phyloP scores from a whole-genome alignment of 768 basidiomycete species.

The Trametes cubensis region DNA sequence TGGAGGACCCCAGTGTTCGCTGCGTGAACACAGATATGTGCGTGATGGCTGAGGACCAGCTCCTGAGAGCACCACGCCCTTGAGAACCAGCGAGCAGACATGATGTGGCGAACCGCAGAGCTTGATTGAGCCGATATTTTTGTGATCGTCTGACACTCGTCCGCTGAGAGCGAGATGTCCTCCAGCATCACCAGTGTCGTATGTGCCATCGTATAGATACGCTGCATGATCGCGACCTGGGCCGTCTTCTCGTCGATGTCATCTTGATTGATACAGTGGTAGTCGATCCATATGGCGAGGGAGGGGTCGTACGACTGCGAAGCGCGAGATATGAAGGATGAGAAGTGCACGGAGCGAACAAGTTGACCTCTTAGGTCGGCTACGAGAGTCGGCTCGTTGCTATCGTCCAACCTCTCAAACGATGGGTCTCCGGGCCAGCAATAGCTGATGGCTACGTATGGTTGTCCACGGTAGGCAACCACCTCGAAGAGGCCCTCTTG shows the following conservation, averaged over 20 bases:
- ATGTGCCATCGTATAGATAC: conserved; percentile 3
- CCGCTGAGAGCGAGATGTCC: conserved; percentile 7
- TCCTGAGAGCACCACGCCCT: conserved; percentile 22
- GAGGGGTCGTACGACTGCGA: not conserved
- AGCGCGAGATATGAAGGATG: conserved; percentile 8
- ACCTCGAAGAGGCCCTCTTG: not conserved
- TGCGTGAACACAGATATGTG: conserved; percentile 8
- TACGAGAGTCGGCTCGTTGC: conserved; percentile 1
- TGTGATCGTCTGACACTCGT: not conserved
- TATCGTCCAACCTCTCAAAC: not conserved
- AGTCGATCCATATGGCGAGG: conserved; percentile 8
- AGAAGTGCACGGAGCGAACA: conserved; percentile 1
- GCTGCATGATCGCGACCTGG: conserved; percentile 18
- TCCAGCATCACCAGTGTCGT: conserved; percentile 11
- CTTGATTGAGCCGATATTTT: not conserved
- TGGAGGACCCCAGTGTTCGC: not conserved
- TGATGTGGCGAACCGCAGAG: not conserved
- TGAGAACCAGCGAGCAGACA: conserved; percentile 15
- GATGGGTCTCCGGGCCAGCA: conserved; percentile 7
- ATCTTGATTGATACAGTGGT: conserved; percentile 11
- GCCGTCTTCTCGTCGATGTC: conserved; percentile 6
- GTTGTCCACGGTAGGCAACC: conserved; percentile 5
- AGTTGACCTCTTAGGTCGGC: not conserved
- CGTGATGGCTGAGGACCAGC: conserved; percentile 10
- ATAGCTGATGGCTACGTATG: conserved; percentile 19